phyloP scores from a whole-genome alignment of 2,329 filamentous ascomycete species.

The Thermothelomyces thermophilus region DNA sequence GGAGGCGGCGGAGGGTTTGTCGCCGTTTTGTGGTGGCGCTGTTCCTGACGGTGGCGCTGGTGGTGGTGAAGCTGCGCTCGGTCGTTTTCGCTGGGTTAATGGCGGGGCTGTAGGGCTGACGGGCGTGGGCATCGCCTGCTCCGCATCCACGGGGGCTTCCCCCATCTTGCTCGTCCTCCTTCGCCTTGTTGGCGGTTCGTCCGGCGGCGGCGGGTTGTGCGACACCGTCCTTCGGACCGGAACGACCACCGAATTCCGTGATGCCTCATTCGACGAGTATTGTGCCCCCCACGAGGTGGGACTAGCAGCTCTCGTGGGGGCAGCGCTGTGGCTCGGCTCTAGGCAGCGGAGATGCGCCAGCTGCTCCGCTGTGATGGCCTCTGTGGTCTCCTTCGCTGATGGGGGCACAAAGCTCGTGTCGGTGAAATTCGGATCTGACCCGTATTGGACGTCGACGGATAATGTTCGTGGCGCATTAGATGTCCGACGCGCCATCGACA shows the following conservation, averaged over 20 bases:
- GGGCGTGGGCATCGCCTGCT: background rate
- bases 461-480: constrained; percentile 17
- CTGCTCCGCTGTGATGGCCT: constrained; percentile 49
- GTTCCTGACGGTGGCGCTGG: too few species aligned
- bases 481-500: background rate
- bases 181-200: constrained; percentile 4
- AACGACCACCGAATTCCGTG: constrained; percentile 10
- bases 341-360: constrained; percentile 53
- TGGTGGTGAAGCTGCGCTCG: background rate
- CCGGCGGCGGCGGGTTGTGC: background rate
- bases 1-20: too few species aligned
- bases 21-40: too few species aligned
- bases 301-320: constrained; percentile 54
- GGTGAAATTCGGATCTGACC: constrained; percentile 61
- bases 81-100: background rate
- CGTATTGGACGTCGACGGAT: constrained; percentile 50
- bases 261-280: constrained; percentile 20
- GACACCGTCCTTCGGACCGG: background rate
- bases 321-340: constrained; percentile 49
- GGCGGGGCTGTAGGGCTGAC: background rate
- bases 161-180: constrained; percentile 5
- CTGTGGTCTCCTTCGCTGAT: constrained; percentile 50
- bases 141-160: background rate
- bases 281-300: constrained; percentile 33
- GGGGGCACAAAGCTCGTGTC: constrained; percentile 52